A percentile compares a stretch with the other conserved stretches of the same genome.
phyloP scores from a whole-genome alignment of 2,329 filamentous ascomycete species.

The Clarireedia paspali region DNA sequence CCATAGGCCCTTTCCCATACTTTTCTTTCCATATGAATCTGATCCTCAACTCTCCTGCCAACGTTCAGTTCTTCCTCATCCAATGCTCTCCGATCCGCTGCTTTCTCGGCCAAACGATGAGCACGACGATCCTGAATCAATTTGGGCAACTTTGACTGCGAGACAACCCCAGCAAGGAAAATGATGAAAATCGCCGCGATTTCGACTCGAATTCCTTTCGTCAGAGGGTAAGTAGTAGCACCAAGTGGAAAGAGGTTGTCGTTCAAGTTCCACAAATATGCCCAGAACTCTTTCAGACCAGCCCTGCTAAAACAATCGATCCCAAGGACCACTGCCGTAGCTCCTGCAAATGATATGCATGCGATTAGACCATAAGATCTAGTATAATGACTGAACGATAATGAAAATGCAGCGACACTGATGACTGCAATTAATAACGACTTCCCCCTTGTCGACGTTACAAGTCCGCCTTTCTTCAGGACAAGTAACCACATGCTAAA shows the following conservation, averaged over 20 bases:
- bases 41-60: conserved; percentile 57
- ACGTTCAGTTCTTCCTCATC: conserved; percentile 62
- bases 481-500: conserved; percentile 68
- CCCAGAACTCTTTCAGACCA: conserved; percentile 95
- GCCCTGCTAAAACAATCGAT: conserved; percentile 86
- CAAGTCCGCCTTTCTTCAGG: conserved; percentile 66
- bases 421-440: conserved; percentile 70
- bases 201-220: conserved; percentile 79
- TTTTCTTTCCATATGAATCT: conserved; percentile 51
- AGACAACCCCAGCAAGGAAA: conserved; percentile 67
- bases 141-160: conserved; percentile 81
- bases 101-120: conserved; percentile 42
- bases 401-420: conserved; percentile 57
- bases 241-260: conserved; percentile 69
- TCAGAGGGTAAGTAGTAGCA: conserved; percentile 74
- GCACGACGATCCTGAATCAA: conserved; percentile 59
- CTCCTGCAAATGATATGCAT: conserved; percentile 72
- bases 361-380: conserved; percentile 70
- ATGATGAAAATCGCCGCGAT: conserved; percentile 71
- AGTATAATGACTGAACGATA: conserved; percentile 74
- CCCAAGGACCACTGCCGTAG: conserved; percentile 71
- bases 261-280: conserved; percentile 83
- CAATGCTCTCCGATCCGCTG: conserved; percentile 45
- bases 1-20: conserved; percentile 77
- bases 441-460: conserved; percentile 54